Evolutionary conservation across 768 basidiomycete genomes (phyloP), one percentile per base, ranked within the genome.

Genomic region (Serendipita vermifera): DNA sequence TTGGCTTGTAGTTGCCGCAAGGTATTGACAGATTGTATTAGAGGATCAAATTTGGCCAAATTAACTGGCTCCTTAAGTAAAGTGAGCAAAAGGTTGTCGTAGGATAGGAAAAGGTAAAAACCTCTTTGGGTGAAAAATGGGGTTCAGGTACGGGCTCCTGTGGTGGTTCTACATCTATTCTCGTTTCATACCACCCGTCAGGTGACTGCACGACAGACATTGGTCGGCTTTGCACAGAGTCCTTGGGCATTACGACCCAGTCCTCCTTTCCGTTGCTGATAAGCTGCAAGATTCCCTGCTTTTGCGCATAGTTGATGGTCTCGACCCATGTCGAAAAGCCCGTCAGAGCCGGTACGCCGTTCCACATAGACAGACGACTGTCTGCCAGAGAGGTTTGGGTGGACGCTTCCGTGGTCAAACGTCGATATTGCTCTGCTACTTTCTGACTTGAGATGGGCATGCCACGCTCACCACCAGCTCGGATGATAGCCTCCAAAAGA

Each of bases 111-210:
- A n/a, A n/a, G n/a, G n/a, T n/a, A n/a, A n/a, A n/a, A n/a, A n/a
- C n/a, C n/a, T n/a, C n/a, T n/a, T n/a, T n/a, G n/a, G n/a, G n/a
- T n/a, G n/a, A n/a, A n/a, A n/a, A n/a, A n/a, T n/a, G n/a, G n/a
- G n/a, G n/a, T n/a, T n/a, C n/a, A n/a, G n/a, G n/a, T n/a, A n/a
- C n/a, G n/a, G n/a, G n/a, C n/a, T n/a, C n/a, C n/a, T n/a, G n/a
- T n/a, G n/a, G n/a, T n/a, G n/a, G n/a, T n/a, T n/a, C n/a, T n/a
- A n/a, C n/a, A n/a, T 51, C 46, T n/a, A 15, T n/a, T 31, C n/a
- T 20, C 11, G 32, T 29, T 31, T 51, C 46, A 51, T 51, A 51
- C 46, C 46, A 51, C 29, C 46, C 46, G 32, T 51, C 46, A 4
- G 46, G 46, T 4, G 46, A 51, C 17, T 51, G 46, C 15, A 51